Evolutionary conservation across 2,329 filamentous ascomycete species (phyloP).

Genomic region (Hypomyces perniciosus): DNA sequence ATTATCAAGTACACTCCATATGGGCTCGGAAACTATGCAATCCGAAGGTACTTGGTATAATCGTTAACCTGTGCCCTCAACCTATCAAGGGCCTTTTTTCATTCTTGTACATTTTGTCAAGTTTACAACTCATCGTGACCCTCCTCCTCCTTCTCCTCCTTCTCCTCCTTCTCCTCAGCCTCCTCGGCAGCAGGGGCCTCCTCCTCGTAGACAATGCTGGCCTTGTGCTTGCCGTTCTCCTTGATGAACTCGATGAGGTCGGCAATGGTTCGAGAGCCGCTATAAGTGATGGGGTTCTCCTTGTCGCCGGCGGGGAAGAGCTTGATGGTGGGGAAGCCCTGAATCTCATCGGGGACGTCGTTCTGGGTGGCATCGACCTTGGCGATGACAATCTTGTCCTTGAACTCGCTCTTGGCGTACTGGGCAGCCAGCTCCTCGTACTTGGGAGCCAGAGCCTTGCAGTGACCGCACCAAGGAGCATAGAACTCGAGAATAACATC

Average conservation of each 20-base stretch:
- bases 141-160: constrained; percentile 38
- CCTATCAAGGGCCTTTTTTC: constrained; percentile 28
- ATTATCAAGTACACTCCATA: constrained; percentile 18
- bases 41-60: constrained; percentile 13
- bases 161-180: constrained; percentile 48
- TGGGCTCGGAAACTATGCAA: constrained; percentile 24
- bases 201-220: constrained; percentile 55
- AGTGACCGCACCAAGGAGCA: constrained; percentile 98
- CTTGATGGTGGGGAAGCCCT: constrained; percentile 99
- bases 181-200: constrained; percentile 31
- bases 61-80: constrained; percentile 28
- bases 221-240: constrained; percentile 89
- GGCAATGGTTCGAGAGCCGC: constrained; percentile 79
- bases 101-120: constrained; percentile 21
- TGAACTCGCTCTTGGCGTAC: constrained; percentile 73
- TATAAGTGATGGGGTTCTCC: constrained; percentile 77
- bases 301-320: constrained; percentile 90
- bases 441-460: constrained; percentile 94
- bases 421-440: constrained; percentile 84
- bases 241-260: constrained; percentile 89
- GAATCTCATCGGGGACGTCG: constrained; percentile 93
- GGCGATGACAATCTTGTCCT: constrained; percentile 82
- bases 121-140: constrained; percentile 74
- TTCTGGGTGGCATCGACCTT: constrained; percentile 97
- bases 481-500: constrained; percentile 98